Evolutionary conservation across 225 moss, liverwort and hornwort genomes (phyloP).

Genomic region (Pseudisothecium myosuroides): DNA sequence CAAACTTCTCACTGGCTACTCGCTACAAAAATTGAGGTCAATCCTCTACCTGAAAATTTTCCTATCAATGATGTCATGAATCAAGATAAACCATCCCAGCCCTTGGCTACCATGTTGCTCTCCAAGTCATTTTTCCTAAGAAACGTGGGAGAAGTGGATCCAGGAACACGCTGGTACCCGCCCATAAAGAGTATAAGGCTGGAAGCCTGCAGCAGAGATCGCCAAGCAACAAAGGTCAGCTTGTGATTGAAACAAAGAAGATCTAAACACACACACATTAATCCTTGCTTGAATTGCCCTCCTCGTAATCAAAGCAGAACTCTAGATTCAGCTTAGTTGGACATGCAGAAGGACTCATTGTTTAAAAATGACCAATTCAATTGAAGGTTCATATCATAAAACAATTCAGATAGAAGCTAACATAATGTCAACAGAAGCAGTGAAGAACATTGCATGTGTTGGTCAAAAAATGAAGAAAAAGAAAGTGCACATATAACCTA

Average conservation of each 20-base stretch:
- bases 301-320: not conserved
- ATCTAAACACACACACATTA: not conserved
- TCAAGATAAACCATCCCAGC: conserved; percentile 9
- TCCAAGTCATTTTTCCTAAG: conserved; percentile 34
- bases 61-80: not conserved
- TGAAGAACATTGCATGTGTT: not conserved
- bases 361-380: not conserved
- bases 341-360: not conserved
- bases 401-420: not conserved
- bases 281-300: not conserved
- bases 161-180: conserved; percentile 20
- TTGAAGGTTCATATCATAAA: no score
- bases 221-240: not conserved
- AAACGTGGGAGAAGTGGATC: conserved; percentile 19
- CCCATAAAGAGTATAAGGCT: not conserved
- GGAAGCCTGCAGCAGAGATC: conserved; percentile 7
- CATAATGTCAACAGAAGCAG: not conserved
- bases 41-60: not conserved
- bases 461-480: not conserved
- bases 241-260: not conserved
- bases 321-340: not conserved
- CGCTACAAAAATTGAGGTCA: conserved; percentile 32
- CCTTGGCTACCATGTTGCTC: conserved; percentile 2
- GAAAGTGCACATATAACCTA: not conserved
- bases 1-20: conserved; percentile 2